phyloP scores from a whole-genome alignment of 2,329 filamentous ascomycete genomes.

The Phaeosphaeriaceae sp. region DNA sequence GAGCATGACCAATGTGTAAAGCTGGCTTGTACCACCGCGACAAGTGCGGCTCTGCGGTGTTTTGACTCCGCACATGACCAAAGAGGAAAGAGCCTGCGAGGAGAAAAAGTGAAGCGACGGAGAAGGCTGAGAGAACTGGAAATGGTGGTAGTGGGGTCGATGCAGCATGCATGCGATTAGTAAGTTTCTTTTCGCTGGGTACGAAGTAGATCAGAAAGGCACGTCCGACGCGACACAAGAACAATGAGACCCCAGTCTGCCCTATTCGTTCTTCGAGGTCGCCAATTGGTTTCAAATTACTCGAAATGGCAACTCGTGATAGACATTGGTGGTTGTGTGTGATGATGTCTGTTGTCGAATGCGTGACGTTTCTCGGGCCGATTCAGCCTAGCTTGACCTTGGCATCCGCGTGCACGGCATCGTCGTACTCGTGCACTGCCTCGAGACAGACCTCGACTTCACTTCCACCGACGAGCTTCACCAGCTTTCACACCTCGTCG shows the following conservation, averaged over 20 bases:
- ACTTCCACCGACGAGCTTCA: not conserved
- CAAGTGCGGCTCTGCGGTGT: not conserved
- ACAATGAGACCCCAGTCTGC: not conserved
- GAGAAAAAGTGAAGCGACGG: not conserved
- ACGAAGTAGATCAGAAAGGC: not conserved
- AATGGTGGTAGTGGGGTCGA: not conserved
- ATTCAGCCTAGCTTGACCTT: not conserved
- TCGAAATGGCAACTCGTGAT: not conserved
- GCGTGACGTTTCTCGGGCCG: not conserved
- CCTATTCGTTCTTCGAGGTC: not conserved
- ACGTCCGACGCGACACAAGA: not conserved
- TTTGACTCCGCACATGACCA: not conserved
- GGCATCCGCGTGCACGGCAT: not conserved
- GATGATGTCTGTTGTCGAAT: not conserved
- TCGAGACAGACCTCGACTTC: not conserved
- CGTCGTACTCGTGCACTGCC: not conserved
- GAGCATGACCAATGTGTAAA: not conserved
- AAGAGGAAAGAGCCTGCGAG: not conserved
- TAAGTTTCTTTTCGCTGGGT: not conserved
- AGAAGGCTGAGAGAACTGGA: not conserved
- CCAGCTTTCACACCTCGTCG: constrained; percentile 5
- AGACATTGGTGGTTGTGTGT: not conserved
- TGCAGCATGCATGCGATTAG: not conserved
- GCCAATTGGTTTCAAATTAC: not conserved
- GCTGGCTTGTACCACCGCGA: not conserved